Percentiles rank a stretch among this genome's conserved stretches.
Evolutionary conservation across 495 filamentous ascomycete species (phyloP).

Genomic region (Aspergillus kassunensis): DNA sequence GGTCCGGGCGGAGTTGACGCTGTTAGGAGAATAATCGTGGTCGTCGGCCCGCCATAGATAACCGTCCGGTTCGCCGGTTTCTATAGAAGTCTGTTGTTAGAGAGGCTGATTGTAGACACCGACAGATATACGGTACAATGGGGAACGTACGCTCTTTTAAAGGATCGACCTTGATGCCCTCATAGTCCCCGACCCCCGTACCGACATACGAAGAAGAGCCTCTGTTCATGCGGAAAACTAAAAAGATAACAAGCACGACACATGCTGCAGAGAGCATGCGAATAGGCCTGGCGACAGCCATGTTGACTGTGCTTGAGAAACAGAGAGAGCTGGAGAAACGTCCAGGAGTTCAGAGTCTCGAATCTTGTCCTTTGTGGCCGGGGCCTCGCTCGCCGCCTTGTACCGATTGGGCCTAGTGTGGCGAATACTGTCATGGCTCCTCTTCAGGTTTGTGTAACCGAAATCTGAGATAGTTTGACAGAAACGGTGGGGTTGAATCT

Average conservation of each 20-base stretch:
- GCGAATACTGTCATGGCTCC: too few species aligned
- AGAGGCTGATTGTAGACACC: constrained; percentile 5
- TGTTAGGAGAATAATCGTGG: constrained; percentile 64
- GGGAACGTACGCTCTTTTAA: constrained; percentile 69
- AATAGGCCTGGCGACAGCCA: constrained; percentile 81
- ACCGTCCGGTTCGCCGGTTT: constrained; percentile 76
- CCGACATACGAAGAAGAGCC: constrained; percentile 29
- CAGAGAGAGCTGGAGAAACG: not conserved
- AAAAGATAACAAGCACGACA: constrained; percentile 66
- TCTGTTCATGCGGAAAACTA: constrained; percentile 67
- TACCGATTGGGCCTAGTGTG: constrained; percentile 30
- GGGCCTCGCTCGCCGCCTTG: constrained; percentile 28
- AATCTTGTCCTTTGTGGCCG: constrained; percentile 2
- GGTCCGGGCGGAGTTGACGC: constrained; percentile 72
- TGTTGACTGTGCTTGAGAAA: constrained; percentile 37
- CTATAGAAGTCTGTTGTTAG: constrained; percentile 39
- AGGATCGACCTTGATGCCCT: constrained; percentile 66
- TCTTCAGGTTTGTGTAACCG: too few species aligned
- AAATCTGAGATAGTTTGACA: too few species aligned
- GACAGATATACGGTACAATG: too few species aligned
- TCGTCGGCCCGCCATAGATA: constrained; percentile 66
- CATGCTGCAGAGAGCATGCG: constrained; percentile 70
- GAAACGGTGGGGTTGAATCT: too few species aligned
- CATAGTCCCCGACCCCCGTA: constrained; percentile 30
- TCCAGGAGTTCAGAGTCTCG: constrained; percentile 3